Conservation (phyloP, 768 basidiomycete species). For the Pleurotus tuber-regium region DNA sequence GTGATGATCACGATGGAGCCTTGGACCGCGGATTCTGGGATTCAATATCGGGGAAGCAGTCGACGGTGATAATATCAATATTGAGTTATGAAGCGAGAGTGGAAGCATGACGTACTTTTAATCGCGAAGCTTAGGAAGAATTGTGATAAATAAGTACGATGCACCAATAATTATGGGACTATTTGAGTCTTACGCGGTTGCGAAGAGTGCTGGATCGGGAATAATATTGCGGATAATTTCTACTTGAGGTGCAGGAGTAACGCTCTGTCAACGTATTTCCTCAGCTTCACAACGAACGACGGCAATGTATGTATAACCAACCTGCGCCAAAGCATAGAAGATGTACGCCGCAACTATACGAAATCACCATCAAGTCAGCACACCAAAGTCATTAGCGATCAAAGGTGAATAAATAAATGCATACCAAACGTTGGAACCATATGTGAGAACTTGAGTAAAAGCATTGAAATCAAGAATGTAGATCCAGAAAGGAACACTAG, state of each 20-base stretch:
- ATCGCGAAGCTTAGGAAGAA: constrained; percentile 30
- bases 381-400: too few relatives aligned
- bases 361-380: too few relatives aligned
- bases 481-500: constrained; percentile 38
- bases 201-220: constrained; percentile 39
- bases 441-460: constrained; percentile 36
- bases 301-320: constrained; percentile 10
- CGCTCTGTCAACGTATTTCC: constrained; percentile 15
- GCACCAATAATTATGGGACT: constrained; percentile 4
- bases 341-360: constrained; percentile 40
- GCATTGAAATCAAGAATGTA: constrained; percentile 39
- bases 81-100: neutral
- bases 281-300: neutral
- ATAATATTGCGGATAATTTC: constrained; percentile 39
- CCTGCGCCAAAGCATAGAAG: constrained; percentile 40
- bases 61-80: too few relatives aligned
- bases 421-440: constrained; percentile 34
- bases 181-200: constrained; percentile 29
- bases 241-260: constrained; percentile 35
- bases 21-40: constrained; percentile 38
- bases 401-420: neutral
- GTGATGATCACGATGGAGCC: constrained; percentile 42
- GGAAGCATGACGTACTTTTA: constrained; percentile 28
- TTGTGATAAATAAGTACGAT: neutral
- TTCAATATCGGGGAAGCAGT: neutral